Base-by-base conservation (phyloP, 768 basidiomycete species). In the Pleurotus ostreatus region DNA sequence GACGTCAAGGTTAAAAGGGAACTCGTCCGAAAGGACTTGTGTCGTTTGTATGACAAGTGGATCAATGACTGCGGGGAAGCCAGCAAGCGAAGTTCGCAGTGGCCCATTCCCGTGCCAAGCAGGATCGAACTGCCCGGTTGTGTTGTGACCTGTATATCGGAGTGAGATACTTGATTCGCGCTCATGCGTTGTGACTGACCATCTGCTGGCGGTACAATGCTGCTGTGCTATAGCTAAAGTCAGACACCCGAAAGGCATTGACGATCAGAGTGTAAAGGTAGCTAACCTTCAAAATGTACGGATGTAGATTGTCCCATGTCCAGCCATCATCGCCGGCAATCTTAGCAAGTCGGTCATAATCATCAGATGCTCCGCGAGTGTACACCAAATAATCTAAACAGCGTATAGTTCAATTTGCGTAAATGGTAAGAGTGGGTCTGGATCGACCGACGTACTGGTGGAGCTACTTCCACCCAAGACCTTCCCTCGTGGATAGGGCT, bases 1-100 rank as follows among this genome's bases (percentile, higher is more conserved):
- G 45, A 65, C 59, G 60, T 72, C 71, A 22, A 55, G 15, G 43
- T 64, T 66, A 55, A 58, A 69, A 18, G 70, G 64, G 49, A 68
- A 69, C 41, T 66, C 62, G 37, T 26, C 4, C 1, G 57, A 25
- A 6, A 68, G 45, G 34, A 67, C 59, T 2, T 56, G 2, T 0
- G 70, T 65, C 3, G 70, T 63, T 7, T 56, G 22, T 23, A 71
- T 57, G 30, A 70, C 60, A 7, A 56, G 49, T 15, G 38, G 25
- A 55, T 68, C 64, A 30, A 63, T 61, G 16, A 58, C 57, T 30
- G 37, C 53, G 3, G 55, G 40, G 44, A 57, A 68, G 1, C 66
- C 66, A 16, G 63, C 41, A 12, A 70, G 46, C 23, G 62, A 64
- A 49, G 69, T 62, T 3, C 52, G 49, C 56, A 54, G 61, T 25